phyloP scores from a whole-genome alignment of 225 moss, liverwort and hornwort genomes.

The Rhytidiadelphus loreus region DNA sequence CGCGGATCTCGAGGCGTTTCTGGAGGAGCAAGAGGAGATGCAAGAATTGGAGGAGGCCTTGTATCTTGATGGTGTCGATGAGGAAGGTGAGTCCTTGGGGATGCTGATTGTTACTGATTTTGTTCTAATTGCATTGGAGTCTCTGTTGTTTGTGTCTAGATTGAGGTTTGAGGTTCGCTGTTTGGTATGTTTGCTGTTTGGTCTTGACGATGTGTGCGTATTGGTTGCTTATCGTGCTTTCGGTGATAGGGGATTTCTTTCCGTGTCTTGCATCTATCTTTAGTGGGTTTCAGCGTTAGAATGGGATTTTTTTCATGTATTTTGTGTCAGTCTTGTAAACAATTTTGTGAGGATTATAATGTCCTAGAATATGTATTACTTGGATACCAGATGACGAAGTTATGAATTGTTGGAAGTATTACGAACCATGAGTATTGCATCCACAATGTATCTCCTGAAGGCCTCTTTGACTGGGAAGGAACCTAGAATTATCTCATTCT shows the following conservation, averaged over 20 bases:
- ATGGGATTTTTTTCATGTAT: background rate
- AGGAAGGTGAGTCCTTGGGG: conserved; percentile 2
- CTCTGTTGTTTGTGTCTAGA: background rate
- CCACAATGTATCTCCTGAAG: background rate
- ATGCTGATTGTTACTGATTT: background rate
- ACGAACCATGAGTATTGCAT: background rate
- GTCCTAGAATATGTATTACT: background rate
- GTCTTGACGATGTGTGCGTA: no score
- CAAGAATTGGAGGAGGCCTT: conserved; percentile 27
- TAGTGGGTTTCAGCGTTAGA: background rate
- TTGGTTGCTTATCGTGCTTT: background rate
- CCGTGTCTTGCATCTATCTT: background rate
- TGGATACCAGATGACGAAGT: background rate
- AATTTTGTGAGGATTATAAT: background rate
- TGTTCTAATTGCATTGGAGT: background rate
- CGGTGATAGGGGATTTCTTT: background rate
- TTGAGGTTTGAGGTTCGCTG: background rate
- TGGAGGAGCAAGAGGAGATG: conserved; percentile 32
- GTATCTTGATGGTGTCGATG: background rate
- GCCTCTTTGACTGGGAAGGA: background rate
- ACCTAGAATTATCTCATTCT: background rate
- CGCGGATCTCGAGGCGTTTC: conserved; percentile 65
- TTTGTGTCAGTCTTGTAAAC: no score
- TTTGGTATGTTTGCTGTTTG: background rate
- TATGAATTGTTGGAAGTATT: background rate